phyloP scores from a whole-genome alignment of 2,329 filamentous ascomycete genomes.

The Curvularia sp. region DNA sequence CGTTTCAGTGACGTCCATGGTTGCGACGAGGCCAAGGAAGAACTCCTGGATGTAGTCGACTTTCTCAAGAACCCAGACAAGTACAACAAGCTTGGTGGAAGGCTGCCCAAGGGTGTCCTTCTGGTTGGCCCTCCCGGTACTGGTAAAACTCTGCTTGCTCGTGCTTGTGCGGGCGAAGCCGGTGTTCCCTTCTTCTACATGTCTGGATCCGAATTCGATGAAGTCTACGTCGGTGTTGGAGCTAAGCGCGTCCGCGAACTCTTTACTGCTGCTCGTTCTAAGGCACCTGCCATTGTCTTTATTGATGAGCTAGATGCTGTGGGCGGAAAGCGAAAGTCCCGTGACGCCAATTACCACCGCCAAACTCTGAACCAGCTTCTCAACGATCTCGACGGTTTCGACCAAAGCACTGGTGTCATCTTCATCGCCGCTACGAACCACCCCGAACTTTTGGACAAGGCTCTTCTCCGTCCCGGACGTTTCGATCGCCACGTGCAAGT shows the following conservation, averaged over 20 bases:
- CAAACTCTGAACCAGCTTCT: slow-evolving; percentile 97
- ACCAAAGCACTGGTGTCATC: slow-evolving; percentile 92
- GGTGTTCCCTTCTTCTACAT: slow-evolving; percentile 99
- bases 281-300: slow-evolving; percentile 92
- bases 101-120: slow-evolving; percentile 94
- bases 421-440: slow-evolving; percentile 97
- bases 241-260: slow-evolving; percentile 95
- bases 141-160: slow-evolving; percentile 93
- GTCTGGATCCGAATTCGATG: slow-evolving; percentile 98
- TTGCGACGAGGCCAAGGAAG: slow-evolving; percentile 97
- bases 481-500: slow-evolving; percentile 95
- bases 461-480: slow-evolving; percentile 88
- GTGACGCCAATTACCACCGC: slow-evolving; percentile 93
- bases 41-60: slow-evolving; percentile 94
- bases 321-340: slow-evolving; percentile 88
- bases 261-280: slow-evolving; percentile 81
- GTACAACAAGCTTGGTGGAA: slow-evolving; percentile 92
- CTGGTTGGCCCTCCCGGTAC: slow-evolving; percentile 95
- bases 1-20: slow-evolving; percentile 94
- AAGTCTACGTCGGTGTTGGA: slow-evolving; percentile 96
- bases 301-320: slow-evolving; percentile 95
- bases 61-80: slow-evolving; percentile 92
- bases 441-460: slow-evolving; percentile 91
- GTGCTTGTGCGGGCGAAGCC: slow-evolving; percentile 94
- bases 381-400: slow-evolving; percentile 96